Conservation (phyloP, 2,329 filamentous ascomycete species). For the Fusarium sp. region DNA sequence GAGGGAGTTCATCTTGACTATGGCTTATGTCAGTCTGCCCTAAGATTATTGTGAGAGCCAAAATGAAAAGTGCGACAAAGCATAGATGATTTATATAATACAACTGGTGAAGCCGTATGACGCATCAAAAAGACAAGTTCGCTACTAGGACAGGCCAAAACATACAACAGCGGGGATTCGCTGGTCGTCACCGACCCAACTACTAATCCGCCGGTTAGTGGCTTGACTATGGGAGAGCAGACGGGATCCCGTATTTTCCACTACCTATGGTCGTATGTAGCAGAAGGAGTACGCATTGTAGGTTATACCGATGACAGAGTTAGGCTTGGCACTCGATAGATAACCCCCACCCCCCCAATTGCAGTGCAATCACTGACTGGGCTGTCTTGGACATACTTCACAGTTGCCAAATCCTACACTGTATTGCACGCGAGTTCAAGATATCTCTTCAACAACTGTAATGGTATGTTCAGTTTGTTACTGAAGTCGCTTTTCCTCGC, state of each 20-base stretch:
- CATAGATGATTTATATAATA: neutral
- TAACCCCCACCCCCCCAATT: too few relatives aligned
- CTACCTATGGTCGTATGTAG: neutral
- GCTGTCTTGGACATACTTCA: too few relatives aligned
- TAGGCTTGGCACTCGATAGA: too few relatives aligned
- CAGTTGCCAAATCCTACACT: too few relatives aligned
- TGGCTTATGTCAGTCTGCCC: neutral
- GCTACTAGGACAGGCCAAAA: neutral
- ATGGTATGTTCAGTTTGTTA: too few relatives aligned
- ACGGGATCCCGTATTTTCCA: neutral
- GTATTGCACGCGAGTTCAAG: too few relatives aligned
- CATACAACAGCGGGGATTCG: neutral
- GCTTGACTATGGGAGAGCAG: neutral
- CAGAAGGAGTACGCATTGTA: fast-evolving
- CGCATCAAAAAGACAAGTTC: neutral
- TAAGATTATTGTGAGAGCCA: fast-evolving
- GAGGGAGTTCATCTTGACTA: neutral
- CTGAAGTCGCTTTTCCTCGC: neutral
- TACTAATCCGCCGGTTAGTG: neutral
- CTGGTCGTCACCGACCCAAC: neutral
- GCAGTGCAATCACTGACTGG: too few relatives aligned
- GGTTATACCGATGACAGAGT: fast-evolving
- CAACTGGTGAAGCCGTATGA: fast-evolving
- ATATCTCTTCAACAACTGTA: neutral
- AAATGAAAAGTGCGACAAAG: neutral